A percentile compares a stretch with the other conserved stretches of the same genome.
Conservation (phyloP, 2,329 filamentous ascomycete genomes). For the Aspergillus texensis region DNA sequence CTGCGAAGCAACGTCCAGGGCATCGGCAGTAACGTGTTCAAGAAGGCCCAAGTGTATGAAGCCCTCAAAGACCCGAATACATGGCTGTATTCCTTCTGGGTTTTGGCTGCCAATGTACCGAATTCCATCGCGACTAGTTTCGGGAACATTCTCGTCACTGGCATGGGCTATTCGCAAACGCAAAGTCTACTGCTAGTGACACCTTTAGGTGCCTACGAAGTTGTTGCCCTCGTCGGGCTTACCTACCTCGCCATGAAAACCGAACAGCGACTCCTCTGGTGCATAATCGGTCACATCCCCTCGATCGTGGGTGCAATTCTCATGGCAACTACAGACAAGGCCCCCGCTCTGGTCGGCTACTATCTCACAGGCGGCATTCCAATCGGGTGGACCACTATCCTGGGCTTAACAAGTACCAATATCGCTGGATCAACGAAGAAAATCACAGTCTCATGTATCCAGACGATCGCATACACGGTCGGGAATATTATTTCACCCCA, state of each 20-base stretch:
- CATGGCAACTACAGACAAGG: slow-evolving; percentile 43
- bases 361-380: slow-evolving; percentile 44
- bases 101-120: slow-evolving; percentile 42
- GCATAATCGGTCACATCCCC: slow-evolving; percentile 39
- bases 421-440: slow-evolving; percentile 43
- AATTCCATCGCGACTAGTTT: slow-evolving; percentile 44
- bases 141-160: slow-evolving; percentile 41
- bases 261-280: slow-evolving; percentile 37
- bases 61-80: slow-evolving; percentile 39
- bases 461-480: slow-evolving; percentile 41
- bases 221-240: slow-evolving; percentile 39
- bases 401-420: slow-evolving; percentile 41
- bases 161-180: slow-evolving; percentile 39
- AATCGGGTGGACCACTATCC: slow-evolving; percentile 43
- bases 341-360: slow-evolving; percentile 40
- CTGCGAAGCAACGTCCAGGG: slow-evolving; percentile 41
- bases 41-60: slow-evolving; percentile 38
- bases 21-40: slow-evolving; percentile 38
- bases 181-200: slow-evolving; percentile 42
- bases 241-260: slow-evolving; percentile 43
- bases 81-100: slow-evolving; percentile 40
- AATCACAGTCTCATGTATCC: slow-evolving; percentile 37
- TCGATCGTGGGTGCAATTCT: slow-evolving; percentile 41
- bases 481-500: slow-evolving; percentile 49
- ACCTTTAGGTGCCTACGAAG: slow-evolving; percentile 42